These are phyloP conservation scores for Eucalyptus brandiana DNA, from an alignment of 345 rosid species.

Conservation along the genomic window DNA sequence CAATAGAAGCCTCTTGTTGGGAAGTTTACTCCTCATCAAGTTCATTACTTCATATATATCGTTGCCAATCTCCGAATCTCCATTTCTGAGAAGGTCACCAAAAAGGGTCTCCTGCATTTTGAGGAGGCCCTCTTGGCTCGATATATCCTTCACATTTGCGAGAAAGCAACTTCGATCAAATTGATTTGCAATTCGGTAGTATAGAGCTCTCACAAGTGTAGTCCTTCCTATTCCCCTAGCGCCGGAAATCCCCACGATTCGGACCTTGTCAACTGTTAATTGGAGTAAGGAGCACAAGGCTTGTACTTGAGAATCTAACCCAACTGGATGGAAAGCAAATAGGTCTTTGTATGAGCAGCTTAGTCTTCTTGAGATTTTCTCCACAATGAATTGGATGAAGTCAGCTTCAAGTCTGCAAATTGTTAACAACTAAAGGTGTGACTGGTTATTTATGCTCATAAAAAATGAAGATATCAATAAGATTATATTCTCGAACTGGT, in stretches of 20 bases:
- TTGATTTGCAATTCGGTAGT: background rate
- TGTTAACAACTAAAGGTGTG: background rate
- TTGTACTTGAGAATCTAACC: background rate
- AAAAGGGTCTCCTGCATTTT: background rate
- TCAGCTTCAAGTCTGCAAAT: background rate
- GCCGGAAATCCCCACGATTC: background rate
- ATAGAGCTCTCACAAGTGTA: background rate
- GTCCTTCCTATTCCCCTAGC: background rate
- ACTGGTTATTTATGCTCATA: background rate
- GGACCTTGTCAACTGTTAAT: background rate
- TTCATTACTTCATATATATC: background rate
- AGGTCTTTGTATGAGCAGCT: background rate
- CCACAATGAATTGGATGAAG: background rate
- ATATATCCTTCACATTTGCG: background rate
- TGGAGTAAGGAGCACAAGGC: background rate
- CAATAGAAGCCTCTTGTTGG: background rate
- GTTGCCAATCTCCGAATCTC: background rate
- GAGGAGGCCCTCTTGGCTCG: background rate
- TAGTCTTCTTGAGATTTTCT: background rate
- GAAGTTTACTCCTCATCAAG: background rate
- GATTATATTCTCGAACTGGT: background rate
- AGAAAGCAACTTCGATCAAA: background rate
- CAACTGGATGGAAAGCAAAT: background rate
- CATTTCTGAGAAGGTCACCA: background rate
- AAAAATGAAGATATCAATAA: background rate